phyloP scores from a whole-genome alignment of 805 yeast species.

The Saccharomycopsis capsularis region DNA sequence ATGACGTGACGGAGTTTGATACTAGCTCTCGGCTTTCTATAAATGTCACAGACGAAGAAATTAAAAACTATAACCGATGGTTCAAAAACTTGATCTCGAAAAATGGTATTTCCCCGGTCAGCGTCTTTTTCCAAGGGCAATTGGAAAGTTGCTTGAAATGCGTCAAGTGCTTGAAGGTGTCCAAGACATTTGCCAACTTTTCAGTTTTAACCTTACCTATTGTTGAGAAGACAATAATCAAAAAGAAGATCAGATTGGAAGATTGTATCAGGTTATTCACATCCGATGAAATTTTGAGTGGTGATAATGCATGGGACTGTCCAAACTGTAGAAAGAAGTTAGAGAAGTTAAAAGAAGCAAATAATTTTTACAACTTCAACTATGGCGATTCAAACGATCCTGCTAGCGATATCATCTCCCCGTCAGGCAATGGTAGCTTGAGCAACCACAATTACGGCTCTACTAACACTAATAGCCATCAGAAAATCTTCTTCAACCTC shows the following conservation, averaged over 20 bases:
- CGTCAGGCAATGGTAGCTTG: neutral
- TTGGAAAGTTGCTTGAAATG: conserved; percentile 58
- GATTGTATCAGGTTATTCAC: conserved; percentile 60
- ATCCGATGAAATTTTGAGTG: conserved; percentile 54
- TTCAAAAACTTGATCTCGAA: conserved; percentile 40
- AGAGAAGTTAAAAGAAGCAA: conserved; percentile 18
- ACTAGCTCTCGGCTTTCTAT: conserved; percentile 28
- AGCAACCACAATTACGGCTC: neutral
- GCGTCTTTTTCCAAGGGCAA: conserved; percentile 66
- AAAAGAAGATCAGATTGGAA: conserved; percentile 40
- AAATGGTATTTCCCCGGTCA: conserved; percentile 64
- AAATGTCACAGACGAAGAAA: conserved; percentile 35
- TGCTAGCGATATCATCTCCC: neutral
- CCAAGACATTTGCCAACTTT: conserved; percentile 55
- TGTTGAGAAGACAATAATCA: conserved; percentile 34
- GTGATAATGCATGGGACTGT: conserved; percentile 82
- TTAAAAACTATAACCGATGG: conserved; percentile 47
- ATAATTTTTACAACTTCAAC: conserved; percentile 7
- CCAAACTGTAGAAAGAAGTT: conserved; percentile 50
- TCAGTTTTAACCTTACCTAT: conserved; percentile 58
- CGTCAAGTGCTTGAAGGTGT: conserved; percentile 54
- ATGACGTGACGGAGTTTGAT: conserved; percentile 28
- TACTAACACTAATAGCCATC: neutral
- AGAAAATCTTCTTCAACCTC: conserved; percentile 10
- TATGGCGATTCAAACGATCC: conserved; percentile 5